Conservation (phyloP, 257 asterid genomes). For the Ajuga chamaepitys region DNA sequence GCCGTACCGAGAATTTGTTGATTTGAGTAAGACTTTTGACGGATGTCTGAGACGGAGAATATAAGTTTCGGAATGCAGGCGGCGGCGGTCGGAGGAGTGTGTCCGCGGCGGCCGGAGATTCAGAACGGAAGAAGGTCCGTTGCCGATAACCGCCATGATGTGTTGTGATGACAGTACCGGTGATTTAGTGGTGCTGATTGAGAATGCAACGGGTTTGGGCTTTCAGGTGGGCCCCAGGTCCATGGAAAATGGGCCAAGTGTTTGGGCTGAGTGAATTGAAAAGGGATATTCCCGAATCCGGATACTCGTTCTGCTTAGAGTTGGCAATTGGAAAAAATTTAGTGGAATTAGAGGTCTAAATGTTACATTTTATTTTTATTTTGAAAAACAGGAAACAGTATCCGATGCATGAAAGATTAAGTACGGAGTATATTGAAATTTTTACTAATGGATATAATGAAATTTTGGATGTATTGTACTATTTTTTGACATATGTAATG, state of each 20-base stretch:
- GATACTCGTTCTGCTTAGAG: no score
- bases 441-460: no score
- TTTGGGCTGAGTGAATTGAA: background rate
- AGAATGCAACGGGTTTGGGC: constrained; percentile 2
- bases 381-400: no score
- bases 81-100: constrained; percentile 8
- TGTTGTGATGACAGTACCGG: background rate
- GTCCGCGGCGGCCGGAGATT: constrained; percentile 9
- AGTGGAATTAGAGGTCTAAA: no score
- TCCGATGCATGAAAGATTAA: no score
- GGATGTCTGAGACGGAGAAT: constrained; percentile 1
- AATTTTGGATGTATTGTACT: no score
- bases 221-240: constrained; percentile 15
- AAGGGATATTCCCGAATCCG: background rate
- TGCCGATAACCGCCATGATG: constrained; percentile 25
- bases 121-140: constrained; percentile 13
- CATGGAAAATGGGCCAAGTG: background rate
- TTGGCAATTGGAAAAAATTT: no score
- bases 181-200: background rate
- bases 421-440: no score
- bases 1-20: constrained; percentile 21
- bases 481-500: no score
- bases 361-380: no score
- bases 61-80: background rate
- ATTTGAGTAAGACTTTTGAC: constrained; percentile 8